Conservation (phyloP, 108 stramenopile species). For the Skeletonema potamos region DNA sequence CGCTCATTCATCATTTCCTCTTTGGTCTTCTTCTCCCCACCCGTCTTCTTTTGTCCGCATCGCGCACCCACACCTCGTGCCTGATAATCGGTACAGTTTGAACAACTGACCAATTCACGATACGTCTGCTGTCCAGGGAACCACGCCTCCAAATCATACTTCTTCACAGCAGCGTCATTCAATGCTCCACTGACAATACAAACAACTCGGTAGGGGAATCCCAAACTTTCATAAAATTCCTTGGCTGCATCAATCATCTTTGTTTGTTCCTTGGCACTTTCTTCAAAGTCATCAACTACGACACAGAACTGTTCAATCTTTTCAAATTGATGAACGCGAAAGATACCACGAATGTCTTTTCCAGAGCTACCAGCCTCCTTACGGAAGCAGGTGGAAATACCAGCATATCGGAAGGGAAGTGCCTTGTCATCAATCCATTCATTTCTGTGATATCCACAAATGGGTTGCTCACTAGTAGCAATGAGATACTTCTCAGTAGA, state of each 20-base stretch:
- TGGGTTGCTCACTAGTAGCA: slow-evolving; percentile 99
- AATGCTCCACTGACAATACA: slow-evolving; percentile 96
- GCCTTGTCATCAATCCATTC: slow-evolving; percentile 91
- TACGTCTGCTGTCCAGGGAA: slow-evolving; percentile 98
- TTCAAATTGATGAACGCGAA: slow-evolving; percentile 99
- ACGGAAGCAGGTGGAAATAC: slow-evolving; percentile 98
- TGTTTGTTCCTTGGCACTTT: slow-evolving; percentile 88
- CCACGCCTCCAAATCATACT: slow-evolving; percentile 99
- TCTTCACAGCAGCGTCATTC: slow-evolving; percentile 99
- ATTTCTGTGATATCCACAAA: slow-evolving; percentile 97
- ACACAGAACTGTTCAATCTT: slow-evolving; percentile 99
- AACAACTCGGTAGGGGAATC: slow-evolving; percentile 96
- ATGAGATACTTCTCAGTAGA: slow-evolving; percentile 96
- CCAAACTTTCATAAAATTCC: slow-evolving; percentile 96
- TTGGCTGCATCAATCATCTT: slow-evolving; percentile 90
- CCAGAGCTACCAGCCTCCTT: slow-evolving; percentile 99
- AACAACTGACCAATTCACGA: slow-evolving; percentile 97
- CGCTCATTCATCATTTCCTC: slow-evolving; percentile 71
- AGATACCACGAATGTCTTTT: slow-evolving; percentile 99
- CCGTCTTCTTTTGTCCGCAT: slow-evolving; percentile 85
- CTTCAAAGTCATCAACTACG: slow-evolving; percentile 92
- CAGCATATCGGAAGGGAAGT: slow-evolving; percentile 91
- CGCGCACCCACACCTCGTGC: slow-evolving; percentile 94
- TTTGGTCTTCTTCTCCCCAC: slow-evolving; percentile 68
- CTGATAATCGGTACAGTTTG: slow-evolving; percentile 99